These are phyloP conservation scores for Xerocomellus chrysenteron DNA, from an alignment of 768 basidiomycete species.

Conservation along the genomic window DNA sequence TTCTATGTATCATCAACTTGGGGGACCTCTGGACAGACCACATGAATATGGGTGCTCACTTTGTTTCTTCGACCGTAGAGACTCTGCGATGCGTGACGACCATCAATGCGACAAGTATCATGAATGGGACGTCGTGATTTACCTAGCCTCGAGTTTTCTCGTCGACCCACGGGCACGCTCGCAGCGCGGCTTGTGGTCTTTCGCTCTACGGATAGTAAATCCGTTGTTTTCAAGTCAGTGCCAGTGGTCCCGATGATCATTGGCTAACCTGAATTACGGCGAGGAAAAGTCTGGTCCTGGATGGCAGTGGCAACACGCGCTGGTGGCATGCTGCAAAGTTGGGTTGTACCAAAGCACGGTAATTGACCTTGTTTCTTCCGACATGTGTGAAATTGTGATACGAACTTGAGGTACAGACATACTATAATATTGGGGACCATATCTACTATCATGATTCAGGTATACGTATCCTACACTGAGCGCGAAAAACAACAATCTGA, in stretches of 20 bases:
- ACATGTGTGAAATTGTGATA: slow-evolving; percentile 5
- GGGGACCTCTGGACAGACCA: neutral
- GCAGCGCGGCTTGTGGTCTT: slow-evolving; percentile 8
- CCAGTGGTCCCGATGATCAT: neutral
- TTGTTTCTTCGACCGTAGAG: slow-evolving; percentile 11
- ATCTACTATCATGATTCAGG: neutral
- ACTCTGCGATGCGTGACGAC: slow-evolving; percentile 7
- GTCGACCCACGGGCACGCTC: slow-evolving; percentile 19
- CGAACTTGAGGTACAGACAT: neutral
- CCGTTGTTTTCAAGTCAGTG: slow-evolving; percentile 6
- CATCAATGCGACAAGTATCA: slow-evolving; percentile 8
- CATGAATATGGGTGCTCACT: slow-evolving; percentile 10
- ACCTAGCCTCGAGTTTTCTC: slow-evolving; percentile 14
- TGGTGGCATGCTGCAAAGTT: slow-evolving; percentile 11
- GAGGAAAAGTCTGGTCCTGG: neutral
- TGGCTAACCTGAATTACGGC: slow-evolving; percentile 18
- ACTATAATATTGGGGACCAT: neutral
- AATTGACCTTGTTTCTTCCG: neutral
- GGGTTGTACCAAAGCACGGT: neutral
- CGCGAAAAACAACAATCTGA: neutral
- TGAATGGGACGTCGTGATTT: neutral
- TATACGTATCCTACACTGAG: slow-evolving; percentile 9
- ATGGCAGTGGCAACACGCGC: neutral
- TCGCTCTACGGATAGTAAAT: slow-evolving; percentile 13
- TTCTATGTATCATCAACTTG: slow-evolving; percentile 8